Conservation (phyloP, 805 yeast species). For the Kregervanrija fluxuum region DNA sequence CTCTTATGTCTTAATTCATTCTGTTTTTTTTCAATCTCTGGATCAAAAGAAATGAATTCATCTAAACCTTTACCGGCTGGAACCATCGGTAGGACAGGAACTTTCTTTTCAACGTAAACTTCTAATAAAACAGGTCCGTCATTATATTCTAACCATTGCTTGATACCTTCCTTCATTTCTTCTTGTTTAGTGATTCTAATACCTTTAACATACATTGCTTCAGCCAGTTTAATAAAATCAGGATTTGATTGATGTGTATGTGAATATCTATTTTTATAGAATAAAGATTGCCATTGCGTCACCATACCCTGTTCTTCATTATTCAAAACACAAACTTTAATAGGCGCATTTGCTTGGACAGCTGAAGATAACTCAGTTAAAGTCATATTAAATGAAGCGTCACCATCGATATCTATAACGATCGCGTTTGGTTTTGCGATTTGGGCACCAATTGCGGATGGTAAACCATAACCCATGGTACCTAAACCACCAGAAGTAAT, state of each 20-base stretch:
- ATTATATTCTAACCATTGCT: constrained; percentile 62
- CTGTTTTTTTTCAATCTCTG: constrained; percentile 69
- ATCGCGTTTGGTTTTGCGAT: constrained; percentile 90
- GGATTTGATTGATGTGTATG: constrained; percentile 97
- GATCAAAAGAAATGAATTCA: constrained; percentile 85
- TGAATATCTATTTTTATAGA: constrained; percentile 95
- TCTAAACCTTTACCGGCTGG: constrained; percentile 93
- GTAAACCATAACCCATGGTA: constrained; percentile 97
- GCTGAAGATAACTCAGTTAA: constrained; percentile 89
- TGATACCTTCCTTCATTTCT: constrained; percentile 50
- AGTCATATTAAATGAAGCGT: constrained; percentile 98
- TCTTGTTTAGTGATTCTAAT: constrained; percentile 64
- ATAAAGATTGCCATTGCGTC: constrained; percentile 97
- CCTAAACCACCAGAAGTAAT: constrained; percentile 99
- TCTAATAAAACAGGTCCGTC: constrained; percentile 87
- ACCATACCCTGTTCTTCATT: constrained; percentile 99
- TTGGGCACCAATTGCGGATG: constrained; percentile 98
- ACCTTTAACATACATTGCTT: constrained; percentile 88
- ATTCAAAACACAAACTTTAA: constrained; percentile 82
- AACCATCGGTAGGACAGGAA: constrained; percentile 97
- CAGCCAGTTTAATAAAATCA: constrained; percentile 86
- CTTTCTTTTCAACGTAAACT: constrained; percentile 85
- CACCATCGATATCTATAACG: constrained; percentile 97
- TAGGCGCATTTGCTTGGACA: constrained; percentile 87
- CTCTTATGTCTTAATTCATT: constrained; percentile 60